These are phyloP conservation scores for Pisolithus thermaeus DNA, from an alignment of 1,284 basidiomycete genomes.

Conservation along the genomic window DNA sequence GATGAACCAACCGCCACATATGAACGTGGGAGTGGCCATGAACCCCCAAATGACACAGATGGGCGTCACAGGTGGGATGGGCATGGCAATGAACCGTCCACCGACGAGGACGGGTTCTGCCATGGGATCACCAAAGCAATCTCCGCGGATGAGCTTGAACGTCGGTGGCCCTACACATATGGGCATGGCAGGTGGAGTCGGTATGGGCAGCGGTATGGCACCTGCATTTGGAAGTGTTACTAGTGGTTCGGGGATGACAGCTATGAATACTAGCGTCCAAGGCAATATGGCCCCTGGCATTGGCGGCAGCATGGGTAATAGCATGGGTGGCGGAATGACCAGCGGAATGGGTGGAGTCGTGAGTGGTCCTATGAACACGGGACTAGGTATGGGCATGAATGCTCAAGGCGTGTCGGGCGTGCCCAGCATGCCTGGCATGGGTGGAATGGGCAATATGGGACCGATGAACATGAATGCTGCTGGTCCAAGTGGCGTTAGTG, in stretches of 20 bases:
- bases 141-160: slow-evolving; percentile 19
- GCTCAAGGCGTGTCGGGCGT: slow-evolving; percentile 15
- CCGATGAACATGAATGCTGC: slow-evolving; percentile 3
- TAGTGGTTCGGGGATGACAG: slow-evolving; percentile 7
- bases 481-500: slow-evolving; percentile 11
- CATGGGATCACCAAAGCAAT: slow-evolving; percentile 24
- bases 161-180: slow-evolving; percentile 3
- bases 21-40: slow-evolving; percentile 7
- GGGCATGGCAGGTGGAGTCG: slow-evolving; percentile 1
- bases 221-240: background rate
- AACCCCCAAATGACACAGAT: slow-evolving; percentile 13
- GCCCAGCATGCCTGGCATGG: slow-evolving; percentile 13
- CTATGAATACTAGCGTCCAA: slow-evolving; percentile 8
- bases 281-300: slow-evolving; percentile 12
- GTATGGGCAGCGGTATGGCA: background rate
- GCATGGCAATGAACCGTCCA: slow-evolving; percentile 22
- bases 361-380: slow-evolving; percentile 13
- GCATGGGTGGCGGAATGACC: slow-evolving; percentile 9
- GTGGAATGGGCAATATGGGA: slow-evolving; percentile 18
- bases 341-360: slow-evolving; percentile 4
- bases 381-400: slow-evolving; percentile 15
- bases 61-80: slow-evolving; percentile 9
- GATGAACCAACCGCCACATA: slow-evolving; percentile 17
- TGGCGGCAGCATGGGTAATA: slow-evolving; percentile 8
- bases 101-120: slow-evolving; percentile 27